A percentile compares a stretch with the other conserved stretches of the same genome.
Evolutionary conservation across 495 filamentous ascomycete genomes (phyloP).

Genomic region (Lichenothelia convexa): DNA sequence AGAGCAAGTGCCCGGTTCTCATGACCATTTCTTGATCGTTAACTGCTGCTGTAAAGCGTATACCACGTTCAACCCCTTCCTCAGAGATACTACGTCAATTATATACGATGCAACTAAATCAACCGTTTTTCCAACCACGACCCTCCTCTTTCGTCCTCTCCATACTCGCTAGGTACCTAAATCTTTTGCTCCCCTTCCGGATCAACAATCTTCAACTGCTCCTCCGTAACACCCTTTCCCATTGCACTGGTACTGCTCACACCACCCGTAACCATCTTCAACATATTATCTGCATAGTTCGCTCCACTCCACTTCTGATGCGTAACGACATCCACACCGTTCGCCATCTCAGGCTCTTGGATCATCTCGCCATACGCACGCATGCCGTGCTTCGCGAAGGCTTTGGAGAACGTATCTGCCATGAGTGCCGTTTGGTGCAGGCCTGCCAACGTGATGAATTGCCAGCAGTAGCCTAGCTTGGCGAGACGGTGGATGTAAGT

Average conservation of each 20-base stretch:
- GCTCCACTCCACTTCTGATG: slow-evolving; percentile 98
- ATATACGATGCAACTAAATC: too few species aligned
- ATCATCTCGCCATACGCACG: slow-evolving; percentile 90
- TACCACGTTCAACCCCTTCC: too few species aligned
- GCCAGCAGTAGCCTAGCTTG: slow-evolving; percentile 88
- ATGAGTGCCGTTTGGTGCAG: slow-evolving; percentile 90
- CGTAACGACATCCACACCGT: slow-evolving; percentile 79
- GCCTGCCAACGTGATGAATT: slow-evolving; percentile 98
- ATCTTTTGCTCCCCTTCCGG: too few species aligned
- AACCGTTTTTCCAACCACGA: too few species aligned
- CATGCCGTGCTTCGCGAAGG: slow-evolving; percentile 72
- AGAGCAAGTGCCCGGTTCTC: too few species aligned
- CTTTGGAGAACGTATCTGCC: slow-evolving; percentile 68
- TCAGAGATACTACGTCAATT: too few species aligned
- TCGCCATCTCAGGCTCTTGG: slow-evolving; percentile 92
- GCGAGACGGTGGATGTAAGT: slow-evolving; percentile 89
- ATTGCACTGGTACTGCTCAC: slow-evolving; percentile 83
- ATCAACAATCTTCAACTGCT: slow-evolving; percentile 78
- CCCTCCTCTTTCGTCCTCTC: too few species aligned
- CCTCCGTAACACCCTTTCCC: slow-evolving; percentile 95
- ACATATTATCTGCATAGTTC: slow-evolving; percentile 77
- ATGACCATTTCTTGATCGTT: too few species aligned
- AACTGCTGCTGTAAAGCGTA: too few species aligned
- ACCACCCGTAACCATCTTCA: slow-evolving; percentile 54
- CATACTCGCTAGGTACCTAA: too few species aligned